These are phyloP conservation scores for Davidsoniella virescens DNA, from an alignment of 2,329 filamentous ascomycete species.

Conservation along the genomic window DNA sequence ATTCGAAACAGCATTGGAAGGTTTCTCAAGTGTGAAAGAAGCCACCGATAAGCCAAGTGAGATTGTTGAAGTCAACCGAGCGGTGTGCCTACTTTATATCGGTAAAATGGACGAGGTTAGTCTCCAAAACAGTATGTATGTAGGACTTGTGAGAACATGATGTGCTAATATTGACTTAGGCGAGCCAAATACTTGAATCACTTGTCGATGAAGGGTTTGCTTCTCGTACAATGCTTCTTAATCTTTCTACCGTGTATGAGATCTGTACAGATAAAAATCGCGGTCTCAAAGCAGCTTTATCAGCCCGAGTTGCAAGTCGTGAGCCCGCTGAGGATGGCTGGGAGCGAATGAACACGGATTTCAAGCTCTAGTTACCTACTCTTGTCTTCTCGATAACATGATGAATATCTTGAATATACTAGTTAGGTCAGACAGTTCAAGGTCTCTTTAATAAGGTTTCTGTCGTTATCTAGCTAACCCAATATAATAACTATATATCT, in stretches of 20 bases:
- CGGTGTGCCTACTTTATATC: constrained; percentile 69
- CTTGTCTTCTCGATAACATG: too few species aligned
- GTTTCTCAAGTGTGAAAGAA: constrained; percentile 12
- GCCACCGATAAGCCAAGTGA: constrained; percentile 32
- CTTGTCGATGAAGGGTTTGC: constrained; percentile 46
- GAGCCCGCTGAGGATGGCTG: constrained; percentile 42
- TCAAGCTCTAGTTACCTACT: constrained; percentile 43
- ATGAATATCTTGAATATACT: too few species aligned
- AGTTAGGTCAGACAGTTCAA: too few species aligned
- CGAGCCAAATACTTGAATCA: constrained; percentile 48
- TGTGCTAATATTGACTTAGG: constrained; percentile 25
- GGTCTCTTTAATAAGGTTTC: too few species aligned
- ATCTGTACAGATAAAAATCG: constrained; percentile 66
- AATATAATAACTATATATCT: too few species aligned
- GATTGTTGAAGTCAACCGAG: constrained; percentile 66
- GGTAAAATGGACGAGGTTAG: constrained; percentile 56
- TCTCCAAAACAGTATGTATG: constrained; percentile 4
- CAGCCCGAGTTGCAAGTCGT: constrained; percentile 49
- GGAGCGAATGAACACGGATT: constrained; percentile 57
- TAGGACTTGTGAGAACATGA: too few species aligned
- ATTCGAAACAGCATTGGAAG: constrained; percentile 33
- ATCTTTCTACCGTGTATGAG: constrained; percentile 81
- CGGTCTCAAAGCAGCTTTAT: constrained; percentile 52
- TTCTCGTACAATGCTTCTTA: constrained; percentile 74
- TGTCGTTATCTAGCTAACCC: too few species aligned